Base-by-base conservation (phyloP, 2,329 filamentous ascomycete genomes). In the Zymoseptoria ardabiliae region DNA sequence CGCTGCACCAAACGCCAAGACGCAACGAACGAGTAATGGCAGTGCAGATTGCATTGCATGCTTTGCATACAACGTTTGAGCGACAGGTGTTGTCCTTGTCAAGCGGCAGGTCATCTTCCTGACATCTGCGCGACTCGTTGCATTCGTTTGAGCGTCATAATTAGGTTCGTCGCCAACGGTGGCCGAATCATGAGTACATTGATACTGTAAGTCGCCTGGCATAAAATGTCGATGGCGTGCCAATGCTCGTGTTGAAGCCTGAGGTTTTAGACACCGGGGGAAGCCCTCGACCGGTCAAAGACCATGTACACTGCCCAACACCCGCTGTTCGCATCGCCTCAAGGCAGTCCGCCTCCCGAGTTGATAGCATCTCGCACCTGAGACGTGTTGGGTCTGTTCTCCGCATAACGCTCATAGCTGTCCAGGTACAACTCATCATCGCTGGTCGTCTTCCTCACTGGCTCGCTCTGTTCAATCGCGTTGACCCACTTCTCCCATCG, bases 401-500 rank as follows among this genome's bases (percentile, higher is more conserved):
- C 82, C 70, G 78, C 79, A 80, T 82, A 81, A 79, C 86, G 65
- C 77, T 83, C 73, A 80, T 91, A 81, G 62, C 83, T 86, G 67
- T 89, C 86, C 58, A 86, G 71, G 69, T 89, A 90, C 57, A 89
- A 73, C 52, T 84, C 80, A 63, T 86, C 82, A 2, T 77, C 78
- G 69, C 87, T 90, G 21, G 84, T 88, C 13, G 89, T 92, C 28
- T 82, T 82, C 70, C 78, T 78, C 7, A 92, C 80, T 61, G 85
- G 81, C 35, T 79, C 78, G 62, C 89, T 81, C 0, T 69, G 69
- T 11, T 30, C 13, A 23, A 22, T 53, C 0, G 89, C 88, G 28
- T 84, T 78, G 5, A 90, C 77, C 89, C 89, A 92, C 52, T 75
- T 78, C 25, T 80, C 81, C 86, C 86, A 90, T 6, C 89, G 78